Base-by-base conservation (phyloP, 1,139 yeast species). In the Saccharomycopsis phalli region DNA sequence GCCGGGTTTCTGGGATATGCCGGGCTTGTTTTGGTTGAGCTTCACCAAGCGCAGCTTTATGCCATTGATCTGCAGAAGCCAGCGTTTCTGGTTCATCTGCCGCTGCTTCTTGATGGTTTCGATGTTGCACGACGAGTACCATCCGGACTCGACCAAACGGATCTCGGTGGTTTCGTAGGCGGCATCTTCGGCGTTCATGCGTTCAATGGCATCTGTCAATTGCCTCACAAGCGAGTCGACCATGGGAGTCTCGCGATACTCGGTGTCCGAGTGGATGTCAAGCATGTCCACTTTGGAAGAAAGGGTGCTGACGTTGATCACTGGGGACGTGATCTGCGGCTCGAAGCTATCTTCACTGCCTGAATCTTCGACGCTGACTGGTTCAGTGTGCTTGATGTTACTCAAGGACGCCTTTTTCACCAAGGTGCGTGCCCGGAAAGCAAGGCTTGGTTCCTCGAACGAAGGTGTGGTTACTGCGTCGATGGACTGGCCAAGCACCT, bases 51-150 rank as follows among this genome's bases (percentile, higher is more conserved):
- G 28, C 20, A n/a, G 17, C 30, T 40, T 41, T 21, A 41, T 17
- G 1, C 17, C 22, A 21, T 22, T 22, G 10, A 45, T 30, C 16
- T 37, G 42, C 14, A 34, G 27, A n/a, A 21, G 22, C 46, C 48
- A 42, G 23, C 17, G 34, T 18, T 34, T 17, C 8, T 31, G 37
- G 4, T 22, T 30, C 11, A 38, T n/a, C 10, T 34, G 33, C 23
- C 40, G 36, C 7, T 40, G 37, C 30, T 35, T 30, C 29, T 33
- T 22, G 18, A 45, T 45, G 21, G 39, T 44, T 14, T 40, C 28
- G 17, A 45, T 40, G 26, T 45, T 40, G 4, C 39, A 34, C 28
- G 35, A 38, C 4, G 46, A 36, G 27, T 45, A 45, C 48, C 48
- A 45, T 4, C 48, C 48, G 21, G 48, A 45, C n/a, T 37, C 44